These are phyloP conservation scores for Fusarium tricinctum DNA, from an alignment of 2,329 filamentous ascomycete species.

Conservation along the genomic window DNA sequence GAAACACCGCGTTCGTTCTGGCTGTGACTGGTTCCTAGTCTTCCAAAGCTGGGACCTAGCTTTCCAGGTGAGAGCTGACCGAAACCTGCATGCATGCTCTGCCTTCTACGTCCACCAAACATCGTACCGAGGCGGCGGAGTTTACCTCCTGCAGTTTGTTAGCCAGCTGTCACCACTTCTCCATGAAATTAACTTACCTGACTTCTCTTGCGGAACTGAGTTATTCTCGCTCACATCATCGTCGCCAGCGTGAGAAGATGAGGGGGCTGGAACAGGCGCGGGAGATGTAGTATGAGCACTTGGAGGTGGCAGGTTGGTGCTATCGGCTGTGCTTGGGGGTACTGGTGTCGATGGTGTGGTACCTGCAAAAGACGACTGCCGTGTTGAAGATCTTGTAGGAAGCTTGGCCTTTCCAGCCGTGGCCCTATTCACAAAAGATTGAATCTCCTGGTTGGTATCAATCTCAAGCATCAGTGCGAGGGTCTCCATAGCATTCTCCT, in stretches of 20 bases:
- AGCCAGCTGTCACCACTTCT: constrained; percentile 26
- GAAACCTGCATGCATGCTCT: constrained; percentile 75
- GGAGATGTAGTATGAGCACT: constrained; percentile 29
- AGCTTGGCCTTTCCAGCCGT: constrained; percentile 58
- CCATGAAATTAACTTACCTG: constrained; percentile 50
- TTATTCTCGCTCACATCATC: constrained; percentile 61
- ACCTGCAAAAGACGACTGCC: constrained; percentile 57
- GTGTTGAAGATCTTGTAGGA: constrained; percentile 58
- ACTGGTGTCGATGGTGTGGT: constrained; percentile 46
- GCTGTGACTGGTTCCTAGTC: constrained; percentile 73
- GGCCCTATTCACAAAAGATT: constrained; percentile 70
- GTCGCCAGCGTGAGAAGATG: constrained; percentile 39
- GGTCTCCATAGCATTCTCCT: constrained; percentile 81
- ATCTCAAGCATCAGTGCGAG: constrained; percentile 88
- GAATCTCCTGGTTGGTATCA: constrained; percentile 88
- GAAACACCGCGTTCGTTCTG: constrained; percentile 63
- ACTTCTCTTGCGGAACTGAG: constrained; percentile 53
- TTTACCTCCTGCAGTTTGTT: constrained; percentile 62
- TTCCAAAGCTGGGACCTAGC: constrained; percentile 68
- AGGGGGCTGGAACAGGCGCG: constrained; percentile 27
- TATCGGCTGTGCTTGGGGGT: constrained; percentile 48
- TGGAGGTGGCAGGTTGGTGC: constrained; percentile 36
- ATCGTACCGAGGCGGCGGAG: constrained; percentile 77
- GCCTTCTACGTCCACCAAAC: constrained; percentile 71
- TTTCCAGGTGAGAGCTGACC: constrained; percentile 70